Base-by-base conservation (phyloP, 495 filamentous ascomycete species). In the Immersiella caudata region DNA sequence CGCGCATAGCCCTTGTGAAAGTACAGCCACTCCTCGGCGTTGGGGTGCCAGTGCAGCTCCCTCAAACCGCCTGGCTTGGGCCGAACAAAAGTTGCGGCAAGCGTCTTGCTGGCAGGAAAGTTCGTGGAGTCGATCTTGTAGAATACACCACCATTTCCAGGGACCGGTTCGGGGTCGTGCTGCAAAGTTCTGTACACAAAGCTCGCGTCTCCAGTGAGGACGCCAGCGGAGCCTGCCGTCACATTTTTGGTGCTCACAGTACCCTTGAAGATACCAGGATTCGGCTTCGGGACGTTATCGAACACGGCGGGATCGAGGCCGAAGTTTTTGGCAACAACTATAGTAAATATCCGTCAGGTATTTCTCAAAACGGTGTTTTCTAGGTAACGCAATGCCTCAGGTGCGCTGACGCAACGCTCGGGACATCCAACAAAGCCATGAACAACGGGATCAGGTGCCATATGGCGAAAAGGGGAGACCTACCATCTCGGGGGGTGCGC, bases 21-120 rank as follows among this genome's bases (percentile, higher is more conserved):
- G 68, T 89, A 89, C 1, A 89, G 79, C 87, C 88, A 90, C 71
- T 90, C 88, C 70, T 86, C 85, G 1, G 86, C 84, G 68, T 87
- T 89, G n/a, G 87, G 87, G 75, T 89, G 87, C 88, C 87, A 90
- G 70, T 90, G 88, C 61, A 90, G 75, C 77, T 90, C 87, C 46
- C 88, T 79, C 52, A 90, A 72, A 16, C 81, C 87, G 59, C 80
- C 81, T 0, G 89, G 88, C 75, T 89, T 78, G 22, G 90, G 79
- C 24, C 81, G 83, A 1, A 90, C 85, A 56, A 89, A 78, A 0
- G 86, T 82, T 0, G 88, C 85, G 18, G 88, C 88, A 58, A 90
- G 83, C 0, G 85, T 90, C 51, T 80, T 85, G 25, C 84, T 79
- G 26, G 85, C 81, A 0, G 85, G 85, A 66, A 90, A 91, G 54